Conservation (phyloP, 176 grass and related monocot species). For the Juncus inflexus region DNA sequence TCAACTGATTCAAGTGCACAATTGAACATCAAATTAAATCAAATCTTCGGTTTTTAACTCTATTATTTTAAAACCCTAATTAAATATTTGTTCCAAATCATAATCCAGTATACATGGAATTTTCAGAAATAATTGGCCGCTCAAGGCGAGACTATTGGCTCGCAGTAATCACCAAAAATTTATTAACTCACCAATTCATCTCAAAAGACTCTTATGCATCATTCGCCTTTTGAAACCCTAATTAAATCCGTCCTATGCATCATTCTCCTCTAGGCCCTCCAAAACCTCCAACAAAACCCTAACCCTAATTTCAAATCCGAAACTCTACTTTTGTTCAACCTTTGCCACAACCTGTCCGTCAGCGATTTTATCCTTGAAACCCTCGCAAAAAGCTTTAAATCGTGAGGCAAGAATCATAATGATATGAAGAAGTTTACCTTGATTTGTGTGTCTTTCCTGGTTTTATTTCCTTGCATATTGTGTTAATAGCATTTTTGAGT, state of each 20-base stretch:
- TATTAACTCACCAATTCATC: conserved; percentile 75
- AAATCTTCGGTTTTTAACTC: no score
- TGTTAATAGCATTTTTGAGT: no score
- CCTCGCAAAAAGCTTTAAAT: conserved; percentile 46
- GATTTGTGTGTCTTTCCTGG: no score
- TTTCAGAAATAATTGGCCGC: conserved; percentile 83
- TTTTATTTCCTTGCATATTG: no score
- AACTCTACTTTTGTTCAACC: conserved; percentile 82
- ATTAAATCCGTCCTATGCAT: conserved; percentile 65
- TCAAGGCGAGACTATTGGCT: conserved; percentile 95
- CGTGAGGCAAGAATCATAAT: conserved; percentile 39
- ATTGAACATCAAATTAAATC: no score
- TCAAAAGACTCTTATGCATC: conserved; percentile 60
- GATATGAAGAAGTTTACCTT: not conserved
- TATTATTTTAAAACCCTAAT: no score
- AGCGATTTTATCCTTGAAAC: conserved; percentile 91
- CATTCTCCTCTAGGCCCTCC: conserved; percentile 77
- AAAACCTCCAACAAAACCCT: conserved; percentile 42
- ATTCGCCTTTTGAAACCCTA: conserved; percentile 69
- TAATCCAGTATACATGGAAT: conserved; percentile 90
- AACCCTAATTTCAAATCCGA: conserved; percentile 41
- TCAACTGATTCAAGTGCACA: no score
- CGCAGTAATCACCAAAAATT: conserved; percentile 66
- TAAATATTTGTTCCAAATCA: conserved; percentile 39
- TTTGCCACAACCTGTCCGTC: conserved; percentile 89